These are phyloP conservation scores for Ceratocystis alfenasii DNA, from an alignment of 2,329 filamentous ascomycete species.

Conservation along the genomic window DNA sequence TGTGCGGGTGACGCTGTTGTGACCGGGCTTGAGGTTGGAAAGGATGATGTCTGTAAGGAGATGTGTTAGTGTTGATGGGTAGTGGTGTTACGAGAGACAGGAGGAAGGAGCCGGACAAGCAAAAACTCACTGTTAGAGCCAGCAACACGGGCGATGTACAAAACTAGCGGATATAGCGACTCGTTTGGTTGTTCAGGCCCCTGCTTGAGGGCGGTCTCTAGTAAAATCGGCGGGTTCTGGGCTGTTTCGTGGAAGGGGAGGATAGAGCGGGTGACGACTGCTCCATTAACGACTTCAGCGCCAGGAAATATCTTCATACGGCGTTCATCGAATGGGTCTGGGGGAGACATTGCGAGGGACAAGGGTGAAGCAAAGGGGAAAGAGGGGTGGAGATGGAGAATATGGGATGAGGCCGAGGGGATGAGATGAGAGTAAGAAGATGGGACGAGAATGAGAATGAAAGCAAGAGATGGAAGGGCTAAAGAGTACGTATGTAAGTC, in stretches of 20 bases:
- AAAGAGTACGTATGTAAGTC: not conserved
- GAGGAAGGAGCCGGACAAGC: not conserved
- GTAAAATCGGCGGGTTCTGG: conserved; percentile 68
- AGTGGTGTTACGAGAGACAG: not conserved
- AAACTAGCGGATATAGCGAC: conserved; percentile 57
- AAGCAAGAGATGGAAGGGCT: not conserved
- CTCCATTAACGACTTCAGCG: conserved; percentile 15
- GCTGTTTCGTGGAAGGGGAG: conserved; percentile 46
- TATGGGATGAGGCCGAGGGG: not conserved
- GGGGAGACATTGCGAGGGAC: not conserved
- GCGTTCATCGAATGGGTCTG: not conserved
- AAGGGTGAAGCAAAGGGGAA: not conserved
- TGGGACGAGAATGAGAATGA: not conserved
- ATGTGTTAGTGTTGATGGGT: not conserved
- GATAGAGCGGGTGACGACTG: conserved; percentile 15
- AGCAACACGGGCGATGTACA: conserved; percentile 90
- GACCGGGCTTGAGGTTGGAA: conserved; percentile 75
- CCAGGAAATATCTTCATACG: conserved; percentile 16
- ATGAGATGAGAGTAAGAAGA: not conserved
- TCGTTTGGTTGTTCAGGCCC: conserved; percentile 65
- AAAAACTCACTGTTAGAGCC: conserved; percentile 62
- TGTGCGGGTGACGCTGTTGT: conserved; percentile 77
- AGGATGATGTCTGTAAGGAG: conserved; percentile 65
- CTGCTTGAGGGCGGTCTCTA: conserved; percentile 70
- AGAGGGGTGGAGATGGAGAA: not conserved